Conservation (phyloP, 331 rosid species). For the Pyracantha coccinea region DNA sequence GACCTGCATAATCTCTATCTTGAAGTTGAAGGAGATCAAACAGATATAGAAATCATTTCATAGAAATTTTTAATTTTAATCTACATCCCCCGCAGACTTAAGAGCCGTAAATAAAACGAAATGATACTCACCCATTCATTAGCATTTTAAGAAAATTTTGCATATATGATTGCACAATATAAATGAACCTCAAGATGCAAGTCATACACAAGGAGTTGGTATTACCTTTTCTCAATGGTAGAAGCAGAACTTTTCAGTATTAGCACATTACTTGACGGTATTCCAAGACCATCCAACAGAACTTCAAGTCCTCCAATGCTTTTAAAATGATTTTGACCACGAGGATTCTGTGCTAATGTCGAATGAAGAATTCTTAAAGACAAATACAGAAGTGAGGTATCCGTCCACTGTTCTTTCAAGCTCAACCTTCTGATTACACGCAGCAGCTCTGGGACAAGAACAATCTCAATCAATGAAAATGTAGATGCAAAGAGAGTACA, state of each 20-base stretch:
- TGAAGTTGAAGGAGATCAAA: neutral
- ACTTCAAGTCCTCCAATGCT: conserved; percentile 99
- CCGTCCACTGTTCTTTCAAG: conserved; percentile 78
- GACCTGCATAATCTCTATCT: too few species aligned
- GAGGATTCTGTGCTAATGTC: conserved; percentile 72
- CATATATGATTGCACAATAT: neutral
- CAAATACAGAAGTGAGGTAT: conserved; percentile 64
- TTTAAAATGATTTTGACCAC: conserved; percentile 93
- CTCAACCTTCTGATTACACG: conserved; percentile 81
- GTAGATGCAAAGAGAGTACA: neutral
- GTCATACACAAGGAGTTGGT: neutral
- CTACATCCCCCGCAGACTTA: neutral
- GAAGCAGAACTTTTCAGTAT: conserved; percentile 29
- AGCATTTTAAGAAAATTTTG: neutral
- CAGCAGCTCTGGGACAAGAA: conserved; percentile 62
- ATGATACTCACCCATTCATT: neutral
- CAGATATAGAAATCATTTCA: neutral
- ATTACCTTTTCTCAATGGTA: conserved; percentile 57
- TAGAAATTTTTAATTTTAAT: neutral
- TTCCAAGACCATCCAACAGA: conserved; percentile 93
- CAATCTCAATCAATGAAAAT: conserved; percentile 22
- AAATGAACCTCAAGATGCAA: conserved; percentile 7
- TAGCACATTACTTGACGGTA: conserved; percentile 59
- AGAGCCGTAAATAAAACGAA: neutral
- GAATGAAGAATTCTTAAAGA: conserved; percentile 71